phyloP scores from a whole-genome alignment of 2,329 filamentous ascomycete genomes.

The Chrysosporium queenslandicum region DNA sequence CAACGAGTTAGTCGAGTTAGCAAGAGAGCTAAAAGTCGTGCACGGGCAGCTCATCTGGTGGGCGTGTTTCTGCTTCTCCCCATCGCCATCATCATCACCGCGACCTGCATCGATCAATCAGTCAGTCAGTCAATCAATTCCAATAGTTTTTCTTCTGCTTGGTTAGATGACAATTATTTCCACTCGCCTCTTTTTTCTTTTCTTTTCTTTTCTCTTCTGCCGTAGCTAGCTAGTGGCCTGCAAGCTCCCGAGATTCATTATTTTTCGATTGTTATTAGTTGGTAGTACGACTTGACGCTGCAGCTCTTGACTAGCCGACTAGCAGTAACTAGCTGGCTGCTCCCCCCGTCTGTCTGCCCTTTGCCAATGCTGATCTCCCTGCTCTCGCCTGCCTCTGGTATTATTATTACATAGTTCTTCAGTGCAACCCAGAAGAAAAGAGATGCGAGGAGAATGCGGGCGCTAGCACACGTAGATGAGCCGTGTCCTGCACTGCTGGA shows the following conservation, averaged over 20 bases:
- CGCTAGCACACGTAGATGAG: constrained; percentile 7
- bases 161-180: too few relatives aligned
- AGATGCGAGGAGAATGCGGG: constrained; percentile 1
- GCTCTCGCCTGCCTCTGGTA: not conserved
- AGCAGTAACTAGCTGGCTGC: too few relatives aligned
- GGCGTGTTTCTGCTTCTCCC: too few relatives aligned
- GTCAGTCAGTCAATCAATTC: too few relatives aligned
- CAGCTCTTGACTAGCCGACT: not conserved
- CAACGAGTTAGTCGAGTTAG: too few relatives aligned
- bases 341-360: not conserved
- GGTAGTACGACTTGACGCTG: not conserved
- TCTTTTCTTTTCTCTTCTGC: not conserved
- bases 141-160: too few relatives aligned
- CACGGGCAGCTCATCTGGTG: too few relatives aligned
- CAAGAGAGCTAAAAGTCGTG: too few relatives aligned
- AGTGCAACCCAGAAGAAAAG: not conserved
- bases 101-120: too few relatives aligned
- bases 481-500: constrained; percentile 9
- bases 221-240: not conserved
- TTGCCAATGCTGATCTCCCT: constrained; percentile 8
- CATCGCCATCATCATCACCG: too few relatives aligned
- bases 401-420: not conserved
- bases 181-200: not conserved
- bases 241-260: not conserved
- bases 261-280: not conserved